Evolutionary conservation across 1,139 yeast species (phyloP).

Genomic region (Zhuliangozyma blackwelliae): DNA sequence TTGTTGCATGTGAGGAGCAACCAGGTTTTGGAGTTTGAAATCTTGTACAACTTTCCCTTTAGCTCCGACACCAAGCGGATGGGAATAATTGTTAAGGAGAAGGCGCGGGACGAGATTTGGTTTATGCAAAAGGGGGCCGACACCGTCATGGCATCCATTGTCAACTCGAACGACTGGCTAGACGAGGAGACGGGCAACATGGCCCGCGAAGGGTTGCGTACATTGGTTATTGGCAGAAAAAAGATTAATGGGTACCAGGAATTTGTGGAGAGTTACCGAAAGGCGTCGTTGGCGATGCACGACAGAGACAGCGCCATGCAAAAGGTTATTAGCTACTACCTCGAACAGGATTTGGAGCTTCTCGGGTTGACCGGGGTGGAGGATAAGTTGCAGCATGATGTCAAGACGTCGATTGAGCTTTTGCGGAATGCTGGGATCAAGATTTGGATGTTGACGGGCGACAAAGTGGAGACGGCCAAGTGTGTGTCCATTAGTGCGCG

Average conservation of each 20-base stretch:
- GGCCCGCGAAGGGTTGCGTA: constrained; percentile 97
- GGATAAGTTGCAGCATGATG: constrained; percentile 87
- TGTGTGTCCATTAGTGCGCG: constrained; percentile 95
- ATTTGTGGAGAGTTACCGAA: constrained; percentile 60
- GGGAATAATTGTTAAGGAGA: constrained; percentile 82
- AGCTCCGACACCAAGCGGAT: constrained; percentile 93
- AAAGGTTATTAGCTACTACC: constrained; percentile 56
- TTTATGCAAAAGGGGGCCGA: constrained; percentile 96
- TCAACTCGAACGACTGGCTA: constrained; percentile 86
- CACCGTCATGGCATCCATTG: constrained; percentile 86
- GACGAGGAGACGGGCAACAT: constrained; percentile 96
- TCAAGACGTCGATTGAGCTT: constrained; percentile 86
- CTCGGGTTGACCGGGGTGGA: constrained; percentile 97
- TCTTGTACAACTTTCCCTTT: constrained; percentile 85
- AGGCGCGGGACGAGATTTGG: constrained; percentile 64
- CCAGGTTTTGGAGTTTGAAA: constrained; percentile 53
- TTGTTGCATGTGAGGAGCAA: constrained; percentile 62
- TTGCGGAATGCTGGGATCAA: constrained; percentile 94
- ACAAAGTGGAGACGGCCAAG: constrained; percentile 95
- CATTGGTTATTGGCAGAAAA: constrained; percentile 87
- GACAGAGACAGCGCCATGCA: constrained; percentile 76
- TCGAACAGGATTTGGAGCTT: constrained; percentile 82
- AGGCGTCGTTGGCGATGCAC: constrained; percentile 74
- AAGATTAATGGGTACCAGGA: constrained; percentile 56
- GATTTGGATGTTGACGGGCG: constrained; percentile 99